Conservation (phyloP, 495 filamentous ascomycete species). For the Recurvomyces mirabilis region DNA sequence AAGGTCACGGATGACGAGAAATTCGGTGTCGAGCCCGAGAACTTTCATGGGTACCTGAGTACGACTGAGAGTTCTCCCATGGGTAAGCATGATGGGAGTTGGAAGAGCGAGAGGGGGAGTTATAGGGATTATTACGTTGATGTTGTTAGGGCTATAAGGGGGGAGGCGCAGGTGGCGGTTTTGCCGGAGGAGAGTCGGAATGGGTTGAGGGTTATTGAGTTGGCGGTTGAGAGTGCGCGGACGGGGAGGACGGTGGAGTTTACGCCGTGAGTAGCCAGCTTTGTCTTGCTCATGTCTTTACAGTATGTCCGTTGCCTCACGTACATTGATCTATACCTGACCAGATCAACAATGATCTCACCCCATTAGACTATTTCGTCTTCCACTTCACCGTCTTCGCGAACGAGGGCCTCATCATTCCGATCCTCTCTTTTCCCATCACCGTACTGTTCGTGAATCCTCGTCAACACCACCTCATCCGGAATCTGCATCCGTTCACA, state of each 20-base stretch:
- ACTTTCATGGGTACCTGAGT: conserved; percentile 17
- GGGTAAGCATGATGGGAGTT: background rate
- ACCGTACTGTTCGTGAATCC: too few relatives aligned
- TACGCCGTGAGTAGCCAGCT: too few relatives aligned
- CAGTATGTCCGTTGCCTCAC: too few relatives aligned
- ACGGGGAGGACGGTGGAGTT: conserved; percentile 11
- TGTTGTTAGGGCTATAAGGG: conserved; percentile 8
- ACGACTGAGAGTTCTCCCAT: background rate
- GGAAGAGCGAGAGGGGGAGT: background rate
- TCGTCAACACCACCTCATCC: too few relatives aligned
- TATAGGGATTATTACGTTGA: conserved; percentile 13
- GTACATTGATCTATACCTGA: too few relatives aligned
- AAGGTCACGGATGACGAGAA: conserved; percentile 47
- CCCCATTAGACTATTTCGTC: too few relatives aligned
- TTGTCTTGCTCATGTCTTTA: too few relatives aligned
- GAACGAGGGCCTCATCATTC: too few relatives aligned
- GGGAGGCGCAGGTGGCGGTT: conserved; percentile 4
- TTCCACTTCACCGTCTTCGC: too few relatives aligned
- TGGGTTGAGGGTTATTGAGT: conserved; percentile 10
- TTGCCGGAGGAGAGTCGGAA: conserved; percentile 9
- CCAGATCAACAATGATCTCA: too few relatives aligned
- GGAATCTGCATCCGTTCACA: too few relatives aligned
- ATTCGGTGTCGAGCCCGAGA: conserved; percentile 57
- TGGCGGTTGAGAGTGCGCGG: conserved; percentile 8
- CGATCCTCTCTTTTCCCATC: too few relatives aligned